Base-by-base conservation (phyloP, 768 basidiomycete genomes). In the Erythrobasidium yunnanense region DNA sequence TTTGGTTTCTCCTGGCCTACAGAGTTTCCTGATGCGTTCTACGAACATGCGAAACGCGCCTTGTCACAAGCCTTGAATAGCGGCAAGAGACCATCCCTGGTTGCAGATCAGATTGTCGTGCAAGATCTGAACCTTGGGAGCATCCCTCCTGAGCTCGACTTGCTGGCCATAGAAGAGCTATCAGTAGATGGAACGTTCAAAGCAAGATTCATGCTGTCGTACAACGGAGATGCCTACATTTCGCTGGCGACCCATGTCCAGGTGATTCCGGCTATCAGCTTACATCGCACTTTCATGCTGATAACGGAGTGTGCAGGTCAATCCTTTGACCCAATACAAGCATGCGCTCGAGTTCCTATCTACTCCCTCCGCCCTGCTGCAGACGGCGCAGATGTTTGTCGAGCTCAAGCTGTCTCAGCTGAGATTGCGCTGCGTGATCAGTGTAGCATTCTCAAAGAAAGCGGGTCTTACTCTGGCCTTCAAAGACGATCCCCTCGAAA, bases 51-150 rank as follows among this genome's bases (percentile, higher is more conserved):
- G 18, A 22, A 54, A n/a, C 34, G 34, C 22, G 17, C 47, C 46
- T 46, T 29, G 32, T 27, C 0, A 32, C 66, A 71, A n/a, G 88
- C 89, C 46, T 87, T 92, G 77, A 90, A 90, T 81, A 90, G 95
- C 80, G 95, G 95, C 70, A 87, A 85, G 78, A 96, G 95, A 75
- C 95, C 93, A 1, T 90, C 91, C 29, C 87, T 99, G 73, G 96
- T 97, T 71, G 92, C 90, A 57, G 95, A 93, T 78, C 86, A 83
- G 76, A 97, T 99, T 70, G 90, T 97, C 76, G 95, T 99, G 30
- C 88, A 95, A 57, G 95, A 97, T 75, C 79, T 99, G n/a, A 87
- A 96, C 77, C 97, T 99, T 95, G 95, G 95, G 35, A 90, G 88
- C 1, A 87, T 93, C 80, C 93, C 95, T 11, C 95, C 95, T 50